Base-by-base conservation (phyloP, 2,329 filamentous ascomycete genomes). In the Fusarium albosuccineum region DNA sequence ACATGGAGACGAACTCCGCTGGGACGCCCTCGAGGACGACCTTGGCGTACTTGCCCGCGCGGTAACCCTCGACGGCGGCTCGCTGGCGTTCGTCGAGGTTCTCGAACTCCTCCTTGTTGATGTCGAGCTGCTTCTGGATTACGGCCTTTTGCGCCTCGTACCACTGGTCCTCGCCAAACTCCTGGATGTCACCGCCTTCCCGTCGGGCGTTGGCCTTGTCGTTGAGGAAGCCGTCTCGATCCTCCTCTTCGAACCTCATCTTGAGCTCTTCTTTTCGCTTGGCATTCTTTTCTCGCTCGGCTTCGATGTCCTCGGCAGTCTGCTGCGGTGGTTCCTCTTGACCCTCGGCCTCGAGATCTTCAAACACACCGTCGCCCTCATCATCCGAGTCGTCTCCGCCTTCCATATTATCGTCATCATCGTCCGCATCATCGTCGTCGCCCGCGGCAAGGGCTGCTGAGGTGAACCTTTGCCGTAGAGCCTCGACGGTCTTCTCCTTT, bases 131-230 rank as follows among this genome's bases (percentile, higher is more conserved):
- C 81, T 97, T 97, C 80, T 97, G 92, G 61, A 99, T 90, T 77
- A 92, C 87, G 33, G 96, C 93, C 82, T 99, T 99, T 77, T 99
- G 96, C 29, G 92, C 89, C 75, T 98, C 96, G 77, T 99, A 99
- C 97, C 97, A 99, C 57, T 99, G 93, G 76, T 99, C 96, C 79
- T 99, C 96, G 53, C 94, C 96, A 74, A 97, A 98, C 75, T 97
- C 91, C 54, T 95, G 89, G 6, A 89, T 83, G 4, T 86, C 85
- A 34, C 86, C 90, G 30, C 87, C 89, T 68, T 93, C 91, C 66
- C 88, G 85, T 36, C 91, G 87, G 10, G 91, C 91, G 51, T 90
- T 88, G 29, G 92, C 90, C 75, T 97, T 97, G 79, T 96, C 93
- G 74, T 97, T 97, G 73, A 92, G 89, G 76, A 97, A 94, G 0